Evolutionary conservation across 257 asterid species (phyloP).

Genomic region (Verbascum thapsus): DNA sequence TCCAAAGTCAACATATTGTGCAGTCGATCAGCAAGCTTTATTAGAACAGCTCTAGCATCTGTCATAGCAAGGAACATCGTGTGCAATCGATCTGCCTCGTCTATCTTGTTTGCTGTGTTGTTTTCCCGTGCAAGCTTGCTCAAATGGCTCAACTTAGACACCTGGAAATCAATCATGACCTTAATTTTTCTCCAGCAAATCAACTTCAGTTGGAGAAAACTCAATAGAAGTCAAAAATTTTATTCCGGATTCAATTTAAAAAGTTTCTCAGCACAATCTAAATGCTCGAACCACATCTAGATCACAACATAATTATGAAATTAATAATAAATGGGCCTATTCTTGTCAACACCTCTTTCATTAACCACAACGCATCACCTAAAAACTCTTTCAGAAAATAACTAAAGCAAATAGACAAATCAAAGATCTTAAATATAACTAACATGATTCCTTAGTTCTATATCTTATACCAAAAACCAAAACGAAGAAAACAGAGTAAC

Average conservation of each 20-base stretch:
- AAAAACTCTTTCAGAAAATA: neutral
- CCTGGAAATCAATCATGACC: slow-evolving; percentile 47
- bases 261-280: neutral
- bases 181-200: slow-evolving; percentile 9
- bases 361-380: neutral
- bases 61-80: slow-evolving; percentile 99
- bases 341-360: slow-evolving; percentile 4
- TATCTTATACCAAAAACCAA: neutral
- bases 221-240: neutral
- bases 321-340: neutral
- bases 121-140: slow-evolving; percentile 98
- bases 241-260: slow-evolving; percentile 12
- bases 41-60: slow-evolving; percentile 93
- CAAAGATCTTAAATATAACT: neutral
- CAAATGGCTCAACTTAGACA: slow-evolving; percentile 89
- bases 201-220: slow-evolving; percentile 3
- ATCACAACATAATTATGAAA: neutral
- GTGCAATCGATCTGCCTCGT: slow-evolving; percentile 90
- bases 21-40: slow-evolving; percentile 94
- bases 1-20: slow-evolving; percentile 96
- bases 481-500: neutral
- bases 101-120: slow-evolving; percentile 85
- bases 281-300: neutral
- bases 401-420: neutral
- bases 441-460: neutral